These are phyloP conservation scores for Aureobasidium mangrovei DNA, from an alignment of 2,329 filamentous ascomycete species.

Conservation along the genomic window DNA sequence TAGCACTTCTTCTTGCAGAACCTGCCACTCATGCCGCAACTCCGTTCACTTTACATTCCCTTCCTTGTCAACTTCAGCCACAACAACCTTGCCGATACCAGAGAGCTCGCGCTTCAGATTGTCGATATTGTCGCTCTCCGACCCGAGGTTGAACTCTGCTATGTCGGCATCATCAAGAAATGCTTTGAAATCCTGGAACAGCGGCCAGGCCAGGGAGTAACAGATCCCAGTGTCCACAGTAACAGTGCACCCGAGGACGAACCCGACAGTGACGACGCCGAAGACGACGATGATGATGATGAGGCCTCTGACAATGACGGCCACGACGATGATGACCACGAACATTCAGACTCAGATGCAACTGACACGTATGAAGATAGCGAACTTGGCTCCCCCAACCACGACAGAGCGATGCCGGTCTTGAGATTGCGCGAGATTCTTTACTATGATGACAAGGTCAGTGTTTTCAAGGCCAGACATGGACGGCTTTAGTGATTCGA, in stretches of 20 bases:
- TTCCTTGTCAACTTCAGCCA: slow-evolving; percentile 56
- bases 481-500: slow-evolving; percentile 31
- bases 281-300: slow-evolving; percentile 25
- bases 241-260: neutral
- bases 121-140: slow-evolving; percentile 69
- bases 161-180: slow-evolving; percentile 65
- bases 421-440: slow-evolving; percentile 67
- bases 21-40: slow-evolving; percentile 59
- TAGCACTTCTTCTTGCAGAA: slow-evolving; percentile 72
- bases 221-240: neutral
- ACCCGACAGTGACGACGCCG: slow-evolving; percentile 16
- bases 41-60: slow-evolving; percentile 63
- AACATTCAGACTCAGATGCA: slow-evolving; percentile 14
- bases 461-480: slow-evolving; percentile 69
- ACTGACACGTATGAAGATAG: slow-evolving; percentile 15
- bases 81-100: slow-evolving; percentile 47
- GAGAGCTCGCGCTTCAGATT: slow-evolving; percentile 66
- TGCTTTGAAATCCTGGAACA: slow-evolving; percentile 75
- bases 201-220: slow-evolving; percentile 27
- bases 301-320: slow-evolving; percentile 22
- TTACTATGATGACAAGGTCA: slow-evolving; percentile 76
- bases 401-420: slow-evolving; percentile 27
- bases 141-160: slow-evolving; percentile 67
- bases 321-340: slow-evolving; percentile 15
- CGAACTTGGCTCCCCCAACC: slow-evolving; percentile 25